phyloP scores from a whole-genome alignment of 1,139 yeast genomes.

The Fermentozyma sake region DNA sequence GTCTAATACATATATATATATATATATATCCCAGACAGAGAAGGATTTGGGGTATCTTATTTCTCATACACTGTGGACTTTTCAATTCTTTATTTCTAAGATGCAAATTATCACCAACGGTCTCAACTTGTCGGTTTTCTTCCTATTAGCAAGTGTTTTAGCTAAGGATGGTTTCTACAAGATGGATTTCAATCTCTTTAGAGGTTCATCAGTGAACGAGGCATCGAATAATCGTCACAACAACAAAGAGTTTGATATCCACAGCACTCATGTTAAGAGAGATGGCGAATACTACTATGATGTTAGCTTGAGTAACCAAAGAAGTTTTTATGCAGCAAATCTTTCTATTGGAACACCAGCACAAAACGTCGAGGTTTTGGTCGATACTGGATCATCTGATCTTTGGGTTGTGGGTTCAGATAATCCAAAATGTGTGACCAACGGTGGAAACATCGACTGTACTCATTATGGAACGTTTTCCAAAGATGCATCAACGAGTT shows the following conservation, averaged over 20 bases:
- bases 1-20: too few species aligned
- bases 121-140: conserved; percentile 8
- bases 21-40: too few species aligned
- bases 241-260: too few species aligned
- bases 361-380: conserved; percentile 46
- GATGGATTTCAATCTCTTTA: conserved; percentile 17
- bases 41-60: too few species aligned
- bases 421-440: conserved; percentile 19
- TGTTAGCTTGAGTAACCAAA: conserved; percentile 9
- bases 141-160: conserved; percentile 9
- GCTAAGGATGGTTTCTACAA: conserved; percentile 20
- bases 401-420: conserved; percentile 47
- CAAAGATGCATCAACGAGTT: conserved; percentile 40
- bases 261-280: too few species aligned
- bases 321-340: conserved; percentile 29
- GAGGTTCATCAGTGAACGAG: conserved; percentile 12
- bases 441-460: conserved; percentile 27
- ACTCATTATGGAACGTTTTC: conserved; percentile 48
- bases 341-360: conserved; percentile 53
- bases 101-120: too few species aligned
- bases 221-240: too few species aligned
- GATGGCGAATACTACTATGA: too few species aligned
- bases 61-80: too few species aligned
- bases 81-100: too few species aligned
- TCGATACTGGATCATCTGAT: conserved; percentile 71